Evolutionary conservation across 192 early-diverging fungal species (phyloP), one percentile per base, ranked within the genome.

Genomic region (Coemansia sp.): DNA sequence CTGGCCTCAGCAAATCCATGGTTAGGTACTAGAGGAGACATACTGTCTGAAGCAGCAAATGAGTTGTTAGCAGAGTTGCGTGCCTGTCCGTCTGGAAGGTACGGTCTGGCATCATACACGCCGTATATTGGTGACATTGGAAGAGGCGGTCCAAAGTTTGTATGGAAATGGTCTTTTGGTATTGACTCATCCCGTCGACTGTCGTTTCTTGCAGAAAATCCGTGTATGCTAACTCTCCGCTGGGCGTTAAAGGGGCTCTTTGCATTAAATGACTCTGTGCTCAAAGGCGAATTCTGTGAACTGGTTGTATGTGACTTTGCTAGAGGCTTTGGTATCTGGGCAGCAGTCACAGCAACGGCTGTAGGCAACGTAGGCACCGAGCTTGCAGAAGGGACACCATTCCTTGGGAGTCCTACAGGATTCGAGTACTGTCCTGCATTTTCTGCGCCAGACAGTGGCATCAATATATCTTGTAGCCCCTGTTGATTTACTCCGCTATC

Each of bases 131-230:
- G 59, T 18, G 67, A 61, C 40, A 22, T 32, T 0, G 59, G 58
- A 26, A 61, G 58, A 8, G 67, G 67, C 36, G 59, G 67, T 19
- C 66, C 66, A 42, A 59, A 56, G 51, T 62, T 62, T 42, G 67
- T 62, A 22, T 62, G 59, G 19, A 62, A 54, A 26, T 51, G 42
- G 42, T 41, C 67, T 6, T 32, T 54, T 15, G 59, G 43, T 40
- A 58, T 22, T 0, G 57, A 37, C 18, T 32, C 57, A 6, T 6
- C 16, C 13, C 39, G 37, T 37, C 40, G 57, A 32, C 40, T 59
- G 39, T 19, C 40, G 5, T n/a, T 19, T 19, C 40, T 15, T 5
- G 12, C 51, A 10, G 51, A 8, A 26, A 26, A 8, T 5, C 32
- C 32, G 32, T 54, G 51, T 26, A 22, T 22, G 26, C 51, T 54